phyloP scores from a whole-genome alignment of 1,139 yeast species.

The Taphrina confusa region DNA sequence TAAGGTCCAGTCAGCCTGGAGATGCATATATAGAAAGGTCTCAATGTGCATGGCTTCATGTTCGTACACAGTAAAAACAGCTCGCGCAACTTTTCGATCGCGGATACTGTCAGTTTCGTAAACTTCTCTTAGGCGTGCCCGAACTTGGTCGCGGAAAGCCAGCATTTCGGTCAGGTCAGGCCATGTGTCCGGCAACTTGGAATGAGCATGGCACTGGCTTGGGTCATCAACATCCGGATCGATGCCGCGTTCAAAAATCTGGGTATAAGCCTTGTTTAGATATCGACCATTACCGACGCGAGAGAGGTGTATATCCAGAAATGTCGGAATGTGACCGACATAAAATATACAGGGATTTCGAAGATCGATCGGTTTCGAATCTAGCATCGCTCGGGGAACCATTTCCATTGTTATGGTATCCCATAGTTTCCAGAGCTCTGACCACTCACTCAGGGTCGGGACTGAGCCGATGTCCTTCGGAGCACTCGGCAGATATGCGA shows the following conservation, averaged over 20 bases:
- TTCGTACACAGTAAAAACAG: conserved; percentile 40
- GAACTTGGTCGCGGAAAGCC: conserved; percentile 35
- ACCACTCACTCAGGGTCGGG: conserved; percentile 39
- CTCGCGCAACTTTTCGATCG: conserved; percentile 28
- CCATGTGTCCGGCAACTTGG: conserved; percentile 39
- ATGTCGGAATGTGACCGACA: conserved; percentile 41
- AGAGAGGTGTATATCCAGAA: conserved; percentile 40
- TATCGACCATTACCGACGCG: conserved; percentile 27
- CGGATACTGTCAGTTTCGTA: conserved; percentile 10
- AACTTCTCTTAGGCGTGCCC: conserved; percentile 34
- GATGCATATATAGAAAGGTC: conserved; percentile 40
- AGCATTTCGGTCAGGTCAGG: conserved; percentile 36
- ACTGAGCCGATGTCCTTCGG: conserved; percentile 18
- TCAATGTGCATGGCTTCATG: conserved; percentile 42
- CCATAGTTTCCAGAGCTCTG: conserved; percentile 39
- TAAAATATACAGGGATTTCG: conserved; percentile 41
- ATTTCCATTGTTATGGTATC: conserved; percentile 38
- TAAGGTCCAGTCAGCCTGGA: conserved; percentile 38
- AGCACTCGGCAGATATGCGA: conserved; percentile 26
- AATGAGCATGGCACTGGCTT: conserved; percentile 40
- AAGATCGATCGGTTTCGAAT: conserved; percentile 40
- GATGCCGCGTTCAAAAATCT: conserved; percentile 42
- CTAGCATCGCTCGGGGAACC: conserved; percentile 38
- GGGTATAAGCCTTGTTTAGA: conserved; percentile 27
- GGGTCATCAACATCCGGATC: conserved; percentile 42